phyloP scores from a whole-genome alignment of 106 monocot genomes.

The Ottelia alismoides region DNA sequence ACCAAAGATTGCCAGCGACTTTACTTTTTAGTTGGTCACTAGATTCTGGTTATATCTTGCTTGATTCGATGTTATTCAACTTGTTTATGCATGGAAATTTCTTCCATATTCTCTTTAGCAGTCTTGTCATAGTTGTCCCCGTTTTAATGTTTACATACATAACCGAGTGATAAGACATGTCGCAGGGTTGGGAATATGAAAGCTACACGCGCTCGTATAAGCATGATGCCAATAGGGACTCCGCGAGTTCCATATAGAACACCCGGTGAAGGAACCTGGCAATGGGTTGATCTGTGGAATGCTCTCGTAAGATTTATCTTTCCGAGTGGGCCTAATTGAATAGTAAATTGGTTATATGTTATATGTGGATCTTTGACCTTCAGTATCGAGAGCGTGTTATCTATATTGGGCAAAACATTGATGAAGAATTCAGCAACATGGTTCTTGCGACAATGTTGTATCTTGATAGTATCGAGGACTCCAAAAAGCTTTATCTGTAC shows the following conservation, averaged over 20 bases:
- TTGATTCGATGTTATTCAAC: background rate
- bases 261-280: too few relatives aligned
- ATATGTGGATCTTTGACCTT: too few relatives aligned
- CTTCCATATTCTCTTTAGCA: too few relatives aligned
- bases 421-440: too few relatives aligned
- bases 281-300: conserved; percentile 83
- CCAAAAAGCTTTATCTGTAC: conserved; percentile 61
- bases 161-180: background rate
- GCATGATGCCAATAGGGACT: conserved; percentile 72
- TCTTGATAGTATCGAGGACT: conserved; percentile 61
- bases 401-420: conserved; percentile 68
- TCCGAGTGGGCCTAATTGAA: too few relatives aligned
- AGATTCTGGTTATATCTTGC: background rate
- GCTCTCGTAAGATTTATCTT: too few relatives aligned
- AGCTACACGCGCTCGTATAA: conserved; percentile 24
- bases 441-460: conserved; percentile 78
- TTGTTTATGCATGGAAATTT: too few relatives aligned
- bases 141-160: background rate
- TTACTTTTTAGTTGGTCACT: background rate
- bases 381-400: conserved; percentile 84
- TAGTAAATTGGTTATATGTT: background rate
- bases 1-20: background rate
- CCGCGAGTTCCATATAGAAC: conserved; percentile 69
- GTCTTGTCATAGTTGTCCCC: background rate
- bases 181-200: conserved; percentile 14